These are phyloP conservation scores for Sporothrix sp. DNA, from an alignment of 2,329 filamentous ascomycete genomes.

Conservation along the genomic window DNA sequence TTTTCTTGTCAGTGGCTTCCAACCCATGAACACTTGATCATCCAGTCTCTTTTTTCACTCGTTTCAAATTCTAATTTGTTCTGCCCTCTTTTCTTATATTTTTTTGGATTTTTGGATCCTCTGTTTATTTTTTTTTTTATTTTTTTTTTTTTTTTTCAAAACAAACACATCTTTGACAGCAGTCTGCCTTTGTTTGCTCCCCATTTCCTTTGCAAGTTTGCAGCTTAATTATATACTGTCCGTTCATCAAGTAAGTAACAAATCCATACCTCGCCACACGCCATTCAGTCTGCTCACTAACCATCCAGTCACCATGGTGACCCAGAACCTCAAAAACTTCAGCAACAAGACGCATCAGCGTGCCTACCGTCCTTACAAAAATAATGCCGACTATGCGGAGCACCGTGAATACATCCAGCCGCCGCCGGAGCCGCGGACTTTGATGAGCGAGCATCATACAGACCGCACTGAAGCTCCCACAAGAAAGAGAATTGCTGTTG, in stretches of 20 bases:
- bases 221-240: no score
- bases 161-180: background rate
- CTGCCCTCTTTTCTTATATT: background rate
- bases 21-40: background rate
- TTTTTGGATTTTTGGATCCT: background rate
- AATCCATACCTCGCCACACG: background rate
- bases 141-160: background rate
- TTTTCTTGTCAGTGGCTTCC: background rate
- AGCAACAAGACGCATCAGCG: conserved; percentile 1
- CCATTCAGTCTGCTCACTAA: no score
- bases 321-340: background rate
- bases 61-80: background rate
- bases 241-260: no score
- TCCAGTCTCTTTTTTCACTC: background rate
- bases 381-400: conserved; percentile 23
- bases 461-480: conserved; percentile 36
- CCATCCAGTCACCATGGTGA: no score
- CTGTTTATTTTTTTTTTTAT: background rate
- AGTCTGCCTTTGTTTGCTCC: no score
- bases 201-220: no score
- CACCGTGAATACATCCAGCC: conserved; percentile 28
- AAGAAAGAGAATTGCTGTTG: conserved; percentile 49
- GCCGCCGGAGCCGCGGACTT: conserved; percentile 17
- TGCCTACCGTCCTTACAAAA: background rate
- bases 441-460: conserved; percentile 32